phyloP scores from a whole-genome alignment of 495 filamentous ascomycete species.

The Letharia lupina region DNA sequence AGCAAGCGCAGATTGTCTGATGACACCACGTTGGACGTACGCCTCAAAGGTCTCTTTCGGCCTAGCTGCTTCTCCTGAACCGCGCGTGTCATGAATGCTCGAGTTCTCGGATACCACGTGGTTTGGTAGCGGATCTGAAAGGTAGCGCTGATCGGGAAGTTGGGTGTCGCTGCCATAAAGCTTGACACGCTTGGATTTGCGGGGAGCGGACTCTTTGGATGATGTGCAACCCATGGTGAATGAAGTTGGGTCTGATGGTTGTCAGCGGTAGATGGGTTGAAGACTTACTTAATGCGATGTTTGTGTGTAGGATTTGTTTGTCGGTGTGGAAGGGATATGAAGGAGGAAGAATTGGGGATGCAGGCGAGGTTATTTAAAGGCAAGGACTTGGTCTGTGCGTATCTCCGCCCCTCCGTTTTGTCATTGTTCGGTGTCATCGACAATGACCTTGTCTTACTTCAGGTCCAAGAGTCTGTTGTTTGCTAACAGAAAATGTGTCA shows the following conservation, averaged over 20 bases:
- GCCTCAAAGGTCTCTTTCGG: conserved; percentile 2
- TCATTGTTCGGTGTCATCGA: background rate
- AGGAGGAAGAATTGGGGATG: background rate
- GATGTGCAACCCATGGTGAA: background rate
- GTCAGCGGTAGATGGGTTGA: background rate
- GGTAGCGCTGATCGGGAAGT: background rate
- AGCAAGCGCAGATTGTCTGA: background rate
- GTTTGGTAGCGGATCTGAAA: background rate
- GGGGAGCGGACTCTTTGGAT: background rate
- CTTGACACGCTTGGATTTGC: background rate
- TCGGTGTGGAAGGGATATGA: background rate
- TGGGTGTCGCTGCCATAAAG: background rate
- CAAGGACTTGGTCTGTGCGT: background rate
- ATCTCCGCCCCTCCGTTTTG: background rate
- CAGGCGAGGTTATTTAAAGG: background rate
- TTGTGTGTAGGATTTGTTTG: too few relatives aligned
- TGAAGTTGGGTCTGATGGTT: background rate
- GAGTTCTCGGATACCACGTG: background rate
- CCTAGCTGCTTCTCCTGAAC: background rate
- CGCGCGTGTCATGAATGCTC: background rate
- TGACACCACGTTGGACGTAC: background rate
- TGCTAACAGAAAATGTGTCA: background rate
- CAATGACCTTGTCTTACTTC: background rate
- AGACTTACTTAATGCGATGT: background rate
- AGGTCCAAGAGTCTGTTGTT: background rate